These are phyloP conservation scores for Solanum bukasovii DNA, from an alignment of 257 asterid species.

Conservation along the genomic window DNA sequence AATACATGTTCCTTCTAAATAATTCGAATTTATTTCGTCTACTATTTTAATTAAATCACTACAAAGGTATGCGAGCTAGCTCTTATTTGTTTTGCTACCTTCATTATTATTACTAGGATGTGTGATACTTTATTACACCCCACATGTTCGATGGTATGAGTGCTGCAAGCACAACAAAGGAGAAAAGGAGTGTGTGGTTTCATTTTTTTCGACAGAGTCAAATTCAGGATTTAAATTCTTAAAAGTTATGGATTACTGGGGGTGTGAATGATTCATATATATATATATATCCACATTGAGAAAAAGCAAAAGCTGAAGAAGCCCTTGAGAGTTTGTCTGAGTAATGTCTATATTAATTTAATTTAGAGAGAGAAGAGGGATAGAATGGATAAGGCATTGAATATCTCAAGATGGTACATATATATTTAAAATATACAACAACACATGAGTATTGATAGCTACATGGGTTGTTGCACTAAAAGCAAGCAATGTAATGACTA, in stretches of 20 bases:
- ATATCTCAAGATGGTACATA: background rate
- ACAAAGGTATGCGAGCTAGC: background rate
- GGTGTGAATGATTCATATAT: background rate
- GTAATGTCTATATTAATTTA: background rate
- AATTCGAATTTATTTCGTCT: background rate
- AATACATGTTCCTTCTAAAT: background rate
- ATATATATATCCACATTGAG: background rate
- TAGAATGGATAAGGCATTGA: slow-evolving; percentile 19
- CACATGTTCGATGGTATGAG: background rate
- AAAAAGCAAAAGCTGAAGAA: slow-evolving; percentile 21
- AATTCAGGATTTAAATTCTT: background rate
- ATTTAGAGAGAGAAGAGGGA: background rate
- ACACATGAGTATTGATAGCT: background rate
- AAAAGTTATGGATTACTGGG: too few relatives aligned
- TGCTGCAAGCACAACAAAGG: background rate
- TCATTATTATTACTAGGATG: background rate
- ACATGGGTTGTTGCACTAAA: slow-evolving; percentile 26
- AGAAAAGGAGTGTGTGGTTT: background rate
- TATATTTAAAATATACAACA: background rate
- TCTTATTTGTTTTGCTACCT: background rate
- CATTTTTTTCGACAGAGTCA: background rate
- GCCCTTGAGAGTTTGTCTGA: background rate
- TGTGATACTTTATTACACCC: background rate
- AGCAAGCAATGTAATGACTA: slow-evolving; percentile 16
- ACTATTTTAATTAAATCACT: background rate